These are phyloP conservation scores for Cylindrotheca fusiformis DNA, from an alignment of 108 stramenopile species.

Conservation along the genomic window DNA sequence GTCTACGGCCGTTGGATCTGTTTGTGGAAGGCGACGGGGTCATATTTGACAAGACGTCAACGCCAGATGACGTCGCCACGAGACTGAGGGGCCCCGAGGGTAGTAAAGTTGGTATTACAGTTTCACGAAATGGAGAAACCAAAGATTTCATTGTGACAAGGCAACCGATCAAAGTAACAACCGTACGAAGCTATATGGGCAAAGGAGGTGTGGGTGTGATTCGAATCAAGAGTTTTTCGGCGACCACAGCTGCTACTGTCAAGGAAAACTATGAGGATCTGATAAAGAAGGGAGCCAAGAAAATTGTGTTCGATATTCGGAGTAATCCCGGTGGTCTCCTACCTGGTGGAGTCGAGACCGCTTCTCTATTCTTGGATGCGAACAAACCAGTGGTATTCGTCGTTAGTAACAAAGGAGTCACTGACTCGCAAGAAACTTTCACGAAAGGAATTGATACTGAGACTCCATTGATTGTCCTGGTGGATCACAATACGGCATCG, in stretches of 20 bases:
- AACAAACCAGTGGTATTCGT: conserved; percentile 80
- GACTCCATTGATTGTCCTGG: conserved; percentile 68
- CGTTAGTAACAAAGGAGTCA: conserved; percentile 75
- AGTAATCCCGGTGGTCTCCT: conserved; percentile 94
- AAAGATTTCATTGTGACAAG: conserved; percentile 84
- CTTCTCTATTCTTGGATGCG: conserved; percentile 81
- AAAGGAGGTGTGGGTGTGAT: conserved; percentile 65
- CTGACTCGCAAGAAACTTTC: conserved; percentile 69
- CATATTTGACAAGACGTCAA: conserved; percentile 56
- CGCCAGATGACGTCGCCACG: conserved; percentile 82
- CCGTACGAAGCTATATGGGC: conserved; percentile 67
- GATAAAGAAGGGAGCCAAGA: conserved; percentile 78
- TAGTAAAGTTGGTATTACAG: conserved; percentile 70
- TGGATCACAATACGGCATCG: conserved; percentile 83
- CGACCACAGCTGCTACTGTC: conserved; percentile 82
- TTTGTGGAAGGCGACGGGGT: conserved; percentile 79
- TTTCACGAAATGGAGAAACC: conserved; percentile 63
- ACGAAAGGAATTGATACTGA: conserved; percentile 65
- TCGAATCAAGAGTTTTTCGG: conserved; percentile 88
- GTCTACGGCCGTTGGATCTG: conserved; percentile 61
- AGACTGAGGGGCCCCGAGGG: conserved; percentile 76
- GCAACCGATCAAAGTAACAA: conserved; percentile 82
- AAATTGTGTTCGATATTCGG: conserved; percentile 82
- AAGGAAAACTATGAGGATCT: conserved; percentile 57
- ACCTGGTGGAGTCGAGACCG: conserved; percentile 94